phyloP scores from a whole-genome alignment of 2,329 filamentous ascomycete species.

The Cadophora luteo-olivacea region DNA sequence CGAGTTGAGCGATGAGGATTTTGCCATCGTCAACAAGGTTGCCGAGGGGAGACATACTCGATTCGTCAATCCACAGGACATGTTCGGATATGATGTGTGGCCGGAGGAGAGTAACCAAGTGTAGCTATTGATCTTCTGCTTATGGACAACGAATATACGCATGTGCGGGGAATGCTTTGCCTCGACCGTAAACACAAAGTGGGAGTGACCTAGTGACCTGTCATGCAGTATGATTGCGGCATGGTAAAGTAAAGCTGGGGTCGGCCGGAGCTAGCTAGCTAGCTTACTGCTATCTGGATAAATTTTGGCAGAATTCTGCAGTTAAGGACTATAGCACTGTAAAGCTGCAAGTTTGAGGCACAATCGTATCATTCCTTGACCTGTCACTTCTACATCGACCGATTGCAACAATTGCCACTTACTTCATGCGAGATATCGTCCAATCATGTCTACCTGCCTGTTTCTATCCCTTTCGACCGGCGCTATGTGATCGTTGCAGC shows the following conservation, averaged over 20 bases:
- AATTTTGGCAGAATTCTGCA: conserved; percentile 1
- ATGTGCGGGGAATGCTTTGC: not conserved
- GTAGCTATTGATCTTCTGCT: conserved; percentile 67
- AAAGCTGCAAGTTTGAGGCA: conserved; percentile 11
- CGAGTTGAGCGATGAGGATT: conserved; percentile 66
- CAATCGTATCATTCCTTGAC: not conserved
- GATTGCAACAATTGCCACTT: not conserved
- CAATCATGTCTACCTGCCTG: not conserved
- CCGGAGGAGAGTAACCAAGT: conserved; percentile 64
- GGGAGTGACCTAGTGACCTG: not conserved
- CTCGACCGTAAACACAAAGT: not conserved
- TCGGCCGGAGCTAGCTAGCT: not conserved
- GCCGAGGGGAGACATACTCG: conserved; percentile 70
- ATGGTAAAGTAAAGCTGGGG: not conserved
- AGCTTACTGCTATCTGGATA: not conserved
- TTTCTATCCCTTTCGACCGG: not conserved
- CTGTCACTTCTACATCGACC: not conserved
- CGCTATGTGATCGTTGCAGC: conserved; percentile 4
- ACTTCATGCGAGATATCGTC: not conserved
- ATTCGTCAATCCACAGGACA: conserved; percentile 82
- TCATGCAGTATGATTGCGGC: not conserved
- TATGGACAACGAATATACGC: conserved; percentile 60
- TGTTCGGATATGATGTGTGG: conserved; percentile 76
- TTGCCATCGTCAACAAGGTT: conserved; percentile 60
- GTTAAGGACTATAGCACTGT: not conserved